Evolutionary conservation across 257 asterid genomes (phyloP).

Genomic region (Rauvolfia tetraphylla): DNA sequence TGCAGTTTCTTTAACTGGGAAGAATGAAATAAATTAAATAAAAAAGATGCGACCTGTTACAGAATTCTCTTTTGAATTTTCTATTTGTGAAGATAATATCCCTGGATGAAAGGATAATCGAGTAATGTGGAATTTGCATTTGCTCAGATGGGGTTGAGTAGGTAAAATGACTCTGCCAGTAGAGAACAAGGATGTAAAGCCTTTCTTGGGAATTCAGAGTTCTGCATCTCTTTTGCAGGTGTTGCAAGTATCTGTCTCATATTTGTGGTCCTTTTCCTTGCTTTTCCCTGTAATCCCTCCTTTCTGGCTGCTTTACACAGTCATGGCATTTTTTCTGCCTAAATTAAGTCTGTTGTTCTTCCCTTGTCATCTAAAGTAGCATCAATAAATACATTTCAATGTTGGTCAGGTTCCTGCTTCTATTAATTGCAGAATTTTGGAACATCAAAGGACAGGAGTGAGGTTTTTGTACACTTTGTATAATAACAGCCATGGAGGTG

Average conservation of each 20-base stretch:
- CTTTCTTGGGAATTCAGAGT: background rate
- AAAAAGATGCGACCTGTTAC: background rate
- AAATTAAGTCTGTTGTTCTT: background rate
- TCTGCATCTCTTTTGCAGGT: background rate
- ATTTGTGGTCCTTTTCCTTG: background rate
- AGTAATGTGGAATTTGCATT: background rate
- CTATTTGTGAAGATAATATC: too few species aligned
- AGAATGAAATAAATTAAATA: too few species aligned
- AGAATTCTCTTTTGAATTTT: background rate
- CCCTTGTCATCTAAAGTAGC: too few species aligned
- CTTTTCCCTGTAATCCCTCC: background rate
- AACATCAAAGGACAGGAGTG: constrained; percentile 88
- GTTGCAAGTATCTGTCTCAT: background rate
- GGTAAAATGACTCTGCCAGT: background rate
- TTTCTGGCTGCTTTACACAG: too few species aligned
- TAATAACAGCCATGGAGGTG: constrained; percentile 87
- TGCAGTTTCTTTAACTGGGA: background rate
- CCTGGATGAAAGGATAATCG: background rate
- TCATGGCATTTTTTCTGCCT: background rate
- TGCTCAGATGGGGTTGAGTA: background rate
- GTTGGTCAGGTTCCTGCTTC: constrained; percentile 77
- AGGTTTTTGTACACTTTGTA: constrained; percentile 71
- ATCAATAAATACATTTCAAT: background rate
- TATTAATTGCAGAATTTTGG: constrained; percentile 83
- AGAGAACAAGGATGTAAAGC: background rate